A percentile compares a stretch with the other conserved stretches of the same genome.
phyloP scores from a whole-genome alignment of 495 filamentous ascomycete genomes.

The Neurospora sp. region DNA sequence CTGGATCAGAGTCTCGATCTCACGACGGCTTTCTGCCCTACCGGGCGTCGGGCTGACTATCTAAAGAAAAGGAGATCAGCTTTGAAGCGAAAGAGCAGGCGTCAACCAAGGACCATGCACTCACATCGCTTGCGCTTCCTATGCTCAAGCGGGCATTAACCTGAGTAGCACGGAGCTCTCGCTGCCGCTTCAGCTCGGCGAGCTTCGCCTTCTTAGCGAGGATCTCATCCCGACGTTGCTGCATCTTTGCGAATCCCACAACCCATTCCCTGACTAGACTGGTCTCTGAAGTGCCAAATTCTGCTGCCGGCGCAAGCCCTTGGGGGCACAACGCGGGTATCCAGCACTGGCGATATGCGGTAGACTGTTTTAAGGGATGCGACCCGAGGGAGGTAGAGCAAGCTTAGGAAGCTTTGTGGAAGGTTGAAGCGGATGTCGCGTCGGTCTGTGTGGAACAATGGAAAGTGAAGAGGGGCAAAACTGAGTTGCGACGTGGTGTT shows the following conservation, averaged over 20 bases:
- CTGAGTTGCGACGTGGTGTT: neutral
- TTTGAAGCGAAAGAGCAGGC: constrained; percentile 25
- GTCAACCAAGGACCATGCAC: constrained; percentile 6
- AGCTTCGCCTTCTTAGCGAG: constrained; percentile 88
- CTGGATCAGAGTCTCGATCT: constrained; percentile 76
- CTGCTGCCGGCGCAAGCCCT: neutral
- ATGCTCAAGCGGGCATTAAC: constrained; percentile 54
- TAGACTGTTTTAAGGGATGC: neutral
- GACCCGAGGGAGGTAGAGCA: neutral
- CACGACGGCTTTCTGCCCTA: constrained; percentile 60
- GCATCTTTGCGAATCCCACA: constrained; percentile 41
- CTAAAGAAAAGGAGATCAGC: constrained; percentile 38
- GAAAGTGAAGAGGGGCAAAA: neutral
- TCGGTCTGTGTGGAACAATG: neutral
- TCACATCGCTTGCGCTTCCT: constrained; percentile 39
- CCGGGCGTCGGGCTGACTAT: constrained; percentile 44
- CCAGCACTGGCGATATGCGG: neutral
- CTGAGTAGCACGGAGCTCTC: constrained; percentile 70
- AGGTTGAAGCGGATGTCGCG: neutral
- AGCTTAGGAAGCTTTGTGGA: neutral
- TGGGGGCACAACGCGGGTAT: neutral
- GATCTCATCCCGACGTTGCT: constrained; percentile 88
- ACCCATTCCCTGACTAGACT: constrained; percentile 26
- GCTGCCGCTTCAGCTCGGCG: constrained; percentile 86
- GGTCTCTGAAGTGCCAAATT: neutral